Evolutionary conservation across 208 protist species (phyloP), one percentile per base, ranked within the genome.

Genomic region (Tetramitus jugosus): DNA sequence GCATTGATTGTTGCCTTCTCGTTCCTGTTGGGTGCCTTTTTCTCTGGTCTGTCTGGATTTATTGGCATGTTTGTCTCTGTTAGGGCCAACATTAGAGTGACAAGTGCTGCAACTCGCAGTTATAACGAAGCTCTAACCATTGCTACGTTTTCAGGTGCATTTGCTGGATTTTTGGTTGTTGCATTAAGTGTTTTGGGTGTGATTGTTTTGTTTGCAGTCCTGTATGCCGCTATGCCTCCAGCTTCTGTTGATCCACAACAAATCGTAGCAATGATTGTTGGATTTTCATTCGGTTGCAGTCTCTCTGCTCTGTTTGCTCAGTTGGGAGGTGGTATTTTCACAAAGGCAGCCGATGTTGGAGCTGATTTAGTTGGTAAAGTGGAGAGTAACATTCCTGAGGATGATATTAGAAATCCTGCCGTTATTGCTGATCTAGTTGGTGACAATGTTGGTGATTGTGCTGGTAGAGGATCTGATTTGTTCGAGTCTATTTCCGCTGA

Each of bases 31-130:
- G 91, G 91, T 49, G 87, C 88, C 13, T 8, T 91, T 60, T 92
- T 90, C 6, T 92, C 89, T 20, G 85, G 91, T n/a, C 74, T 77
- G n/a, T 82, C 90, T 20, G 91, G 91, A 31, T 91, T 86, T 86
- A 89, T 94, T 79, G 90, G 91, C 49, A 94, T 94, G 91, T 87
- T 87, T 78, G 93, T 94, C 76, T 88, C 89, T 43, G 91, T 94
- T 14, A 93, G 89, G 84, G 91, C 90, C 1, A 94, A 94, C 79
- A 84, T 86, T 53, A 84, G 91, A 64, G 93, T 90, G 10, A 88
- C 90, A 31, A 84, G 91, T 45, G 91, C 91, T 86, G 88, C 90
- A 13, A 91, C 87, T 49, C 77, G 79, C 31, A 87, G 88, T 53
- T 84, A 80, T 52, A 87, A 85, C 31, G 84, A 90, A 29, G 85